Percentiles rank a stretch among this genome's conserved stretches.
Evolutionary conservation across 2,329 filamentous ascomycete species (phyloP).

Genomic region (Falciphora oryzae): DNA sequence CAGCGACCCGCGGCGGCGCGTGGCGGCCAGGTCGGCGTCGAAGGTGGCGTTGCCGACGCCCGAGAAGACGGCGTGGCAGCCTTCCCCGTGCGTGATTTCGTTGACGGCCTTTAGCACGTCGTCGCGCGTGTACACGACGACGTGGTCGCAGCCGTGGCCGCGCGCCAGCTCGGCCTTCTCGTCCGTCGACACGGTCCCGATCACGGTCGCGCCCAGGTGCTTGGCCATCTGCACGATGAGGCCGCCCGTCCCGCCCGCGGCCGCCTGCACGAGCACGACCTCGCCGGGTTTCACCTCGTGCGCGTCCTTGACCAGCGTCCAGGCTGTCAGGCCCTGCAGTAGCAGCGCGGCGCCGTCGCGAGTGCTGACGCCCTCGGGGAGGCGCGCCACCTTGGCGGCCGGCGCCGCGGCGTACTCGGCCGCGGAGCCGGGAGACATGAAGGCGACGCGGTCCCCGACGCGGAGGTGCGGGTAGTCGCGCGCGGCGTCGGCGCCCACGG

Average conservation of each 20-base stretch:
- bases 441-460: conserved; percentile 58
- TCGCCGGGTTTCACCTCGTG: conserved; percentile 20
- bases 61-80: conserved; percentile 75
- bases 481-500: conserved; percentile 15
- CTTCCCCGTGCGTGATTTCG: conserved; percentile 65
- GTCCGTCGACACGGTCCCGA: conserved; percentile 69
- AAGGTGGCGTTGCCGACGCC: conserved; percentile 81
- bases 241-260: conserved; percentile 74
- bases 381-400: conserved; percentile 49
- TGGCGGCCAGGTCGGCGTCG: conserved; percentile 67
- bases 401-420: conserved; percentile 51
- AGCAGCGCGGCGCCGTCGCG: conserved; percentile 63
- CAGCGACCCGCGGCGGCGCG: conserved; percentile 70
- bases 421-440: conserved; percentile 45
- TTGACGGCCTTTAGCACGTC: conserved; percentile 53
- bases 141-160: conserved; percentile 64
- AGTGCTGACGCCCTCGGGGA: conserved; percentile 57
- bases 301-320: conserved; percentile 72
- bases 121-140: conserved; percentile 63
- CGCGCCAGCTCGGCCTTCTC: conserved; percentile 69
- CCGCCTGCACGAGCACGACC: conserved; percentile 74
- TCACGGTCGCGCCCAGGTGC: conserved; percentile 67
- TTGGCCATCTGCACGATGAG: conserved; percentile 71
- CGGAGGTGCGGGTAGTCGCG: conserved; percentile 11
- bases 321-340: conserved; percentile 76